Evolutionary conservation across 257 asterid species (phyloP), one percentile per base, ranked within the genome.

Genomic region (Primulina huaijiensis): DNA sequence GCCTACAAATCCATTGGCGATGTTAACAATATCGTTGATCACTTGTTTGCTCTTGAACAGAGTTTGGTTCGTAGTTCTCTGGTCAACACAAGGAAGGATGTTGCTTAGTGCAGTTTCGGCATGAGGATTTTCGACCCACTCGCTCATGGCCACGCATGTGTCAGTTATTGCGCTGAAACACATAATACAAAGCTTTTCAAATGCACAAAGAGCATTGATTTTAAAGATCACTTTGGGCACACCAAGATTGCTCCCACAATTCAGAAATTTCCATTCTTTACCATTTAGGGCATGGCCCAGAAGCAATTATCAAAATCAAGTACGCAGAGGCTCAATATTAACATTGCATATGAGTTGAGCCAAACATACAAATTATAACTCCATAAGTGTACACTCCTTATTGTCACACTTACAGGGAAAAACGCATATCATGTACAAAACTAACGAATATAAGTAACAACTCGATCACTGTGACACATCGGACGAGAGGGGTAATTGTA

Each of bases 61-160:
- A 3, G 99, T 86, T 61, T 82, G 97, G 73, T 94, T 94, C 5
- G 99, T 94, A 0, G 99, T 92, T 71, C 82, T 77, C 59, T 77
- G 90, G 82, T 91, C 98, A 7, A 94, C 98, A 55, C 99, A 94
- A n/a, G 99, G 99, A 72, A 94, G 92, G 78, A 94, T 94, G 80
- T 83, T 86, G 86, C 96, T 91, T 16, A 94, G 89, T 16, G 97
- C 99, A 25, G 96, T 94, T 82, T 89, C 99, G 6, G 99, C 95
- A 7, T 85, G 97, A 50, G 99, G 99, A 74, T 94, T 91, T 69
- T 89, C 98, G 43, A 86, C 96, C 99, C 99, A 94, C 73, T 94
- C 99, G 64, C 89, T 92, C 99, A 94, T 94, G 43, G 99, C 96
- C 88, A 91, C 57, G 77, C 98, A 89, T 10, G 97, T 89, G 69